phyloP scores from a whole-genome alignment of 2,329 filamentous ascomycete species.

The Ambrosiella beaveri region DNA sequence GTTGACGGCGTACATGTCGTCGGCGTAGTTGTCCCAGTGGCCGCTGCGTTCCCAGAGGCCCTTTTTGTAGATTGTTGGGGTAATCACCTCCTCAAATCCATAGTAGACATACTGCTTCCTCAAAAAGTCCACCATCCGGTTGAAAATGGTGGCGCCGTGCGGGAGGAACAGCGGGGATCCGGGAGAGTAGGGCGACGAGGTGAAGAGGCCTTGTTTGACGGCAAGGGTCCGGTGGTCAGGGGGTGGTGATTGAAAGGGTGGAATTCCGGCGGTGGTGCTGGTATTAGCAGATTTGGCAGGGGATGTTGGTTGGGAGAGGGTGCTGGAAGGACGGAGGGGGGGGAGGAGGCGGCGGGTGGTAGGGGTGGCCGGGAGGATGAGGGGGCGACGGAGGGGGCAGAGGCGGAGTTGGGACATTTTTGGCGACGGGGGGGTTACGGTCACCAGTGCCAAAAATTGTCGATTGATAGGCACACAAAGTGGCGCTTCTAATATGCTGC shows the following conservation, averaged over 20 bases:
- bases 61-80: constrained; percentile 80
- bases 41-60: constrained; percentile 73
- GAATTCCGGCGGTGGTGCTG: neutral
- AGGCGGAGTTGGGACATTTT: neutral
- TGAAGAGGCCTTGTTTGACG: constrained; percentile 58
- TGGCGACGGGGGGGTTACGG: neutral
- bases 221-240: constrained; percentile 45
- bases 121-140: constrained; percentile 64
- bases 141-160: constrained; percentile 67
- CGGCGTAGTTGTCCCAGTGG: constrained; percentile 76
- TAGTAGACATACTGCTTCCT: constrained; percentile 71
- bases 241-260: neutral
- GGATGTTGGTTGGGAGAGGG: neutral
- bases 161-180: constrained; percentile 75
- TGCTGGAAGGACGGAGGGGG: neutral
- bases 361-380: neutral
- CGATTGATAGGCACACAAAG: too few species aligned
- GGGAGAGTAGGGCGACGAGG: constrained; percentile 61
- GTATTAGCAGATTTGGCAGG: neutral
- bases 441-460: too few species aligned
- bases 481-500: too few species aligned
- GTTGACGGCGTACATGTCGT: constrained; percentile 79
- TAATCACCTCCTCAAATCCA: constrained; percentile 77
- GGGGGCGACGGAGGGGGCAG: neutral
- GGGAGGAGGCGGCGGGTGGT: neutral